Evolutionary conservation across 306 rosid genomes (phyloP), one percentile per base, ranked within the genome.

Genomic region (Argentina anserina): DNA sequence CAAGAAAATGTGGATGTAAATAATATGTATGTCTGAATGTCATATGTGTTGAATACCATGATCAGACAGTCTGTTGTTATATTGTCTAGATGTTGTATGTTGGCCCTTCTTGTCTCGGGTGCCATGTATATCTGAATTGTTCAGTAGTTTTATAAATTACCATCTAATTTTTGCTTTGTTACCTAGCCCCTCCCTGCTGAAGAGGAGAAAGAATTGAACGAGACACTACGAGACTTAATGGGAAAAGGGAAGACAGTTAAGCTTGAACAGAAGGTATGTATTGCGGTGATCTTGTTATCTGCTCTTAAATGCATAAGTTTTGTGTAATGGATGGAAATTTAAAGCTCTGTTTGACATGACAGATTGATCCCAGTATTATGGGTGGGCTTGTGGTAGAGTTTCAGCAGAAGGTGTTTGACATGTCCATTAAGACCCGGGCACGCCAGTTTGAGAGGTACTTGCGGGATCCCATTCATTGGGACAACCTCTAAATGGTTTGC

Each of bases 391-490:
- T 91, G 76, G 85, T 95, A 33, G 96, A 91, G 63, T 95, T 91
- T 63, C 81, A 66, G 70, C 84, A 71, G 82, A 95, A 95, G 86
- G 93, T 91, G 61, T 88, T 91, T 34, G 99, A 95, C 83, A 88
- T 91, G 96, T 95, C 97, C 46, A 88, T 91, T 21, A 91, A 68
- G 91, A 87, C 89, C 12, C 75, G 99, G 84, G 97, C 97, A 47
- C 88, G 62, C 23, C 96, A 95, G 81, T 90, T 91, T 97, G 99
- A 91, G 84, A 89, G 99, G 92, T 79, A 84, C 81, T 90, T 94
- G 83, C 86, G 90, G 63, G 91, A 91, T 31, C 99, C 97, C 7
- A 11, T 77, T 9, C 50, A 79, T 49, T 41, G 88, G 53, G 71
- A 82, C 76, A 67, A 70, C 81, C 82, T 87, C 78, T 91, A 81